Conservation (phyloP, 495 filamentous ascomycete genomes). For the Tuber microsphaerosporum region DNA sequence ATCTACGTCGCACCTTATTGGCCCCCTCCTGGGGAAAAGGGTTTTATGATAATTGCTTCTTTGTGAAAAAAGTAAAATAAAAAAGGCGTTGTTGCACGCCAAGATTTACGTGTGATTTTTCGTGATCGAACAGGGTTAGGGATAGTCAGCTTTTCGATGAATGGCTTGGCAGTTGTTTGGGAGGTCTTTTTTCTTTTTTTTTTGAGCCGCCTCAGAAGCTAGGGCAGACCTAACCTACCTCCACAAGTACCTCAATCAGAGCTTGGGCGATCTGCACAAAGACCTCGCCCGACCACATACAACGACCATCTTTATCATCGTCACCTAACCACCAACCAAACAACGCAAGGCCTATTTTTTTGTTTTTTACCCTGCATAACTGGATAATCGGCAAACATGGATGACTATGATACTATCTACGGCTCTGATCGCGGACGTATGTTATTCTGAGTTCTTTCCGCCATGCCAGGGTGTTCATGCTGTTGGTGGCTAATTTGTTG, state of each 20-base stretch:
- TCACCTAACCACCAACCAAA: constrained; percentile 1
- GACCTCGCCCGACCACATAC: background rate
- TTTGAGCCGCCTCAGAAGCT: background rate
- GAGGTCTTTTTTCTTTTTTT: background rate
- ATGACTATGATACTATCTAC: constrained; percentile 40
- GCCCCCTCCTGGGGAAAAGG: background rate
- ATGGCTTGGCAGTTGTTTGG: background rate
- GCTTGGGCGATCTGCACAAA: background rate
- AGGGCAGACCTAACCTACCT: background rate
- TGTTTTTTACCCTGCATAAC: background rate
- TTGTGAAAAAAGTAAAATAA: background rate
- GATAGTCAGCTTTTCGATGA: background rate
- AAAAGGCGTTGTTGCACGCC: background rate
- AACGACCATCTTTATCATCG: background rate
- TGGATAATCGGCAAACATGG: constrained; percentile 19
- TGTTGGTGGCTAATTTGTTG: background rate
- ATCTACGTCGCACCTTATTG: background rate
- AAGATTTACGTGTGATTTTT: background rate
- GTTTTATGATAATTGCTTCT: constrained; percentile 1
- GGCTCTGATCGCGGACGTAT: constrained; percentile 40
- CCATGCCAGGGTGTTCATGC: constrained; percentile 8
- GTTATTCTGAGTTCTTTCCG: constrained; percentile 11
- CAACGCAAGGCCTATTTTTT: background rate
- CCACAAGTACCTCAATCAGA: background rate
- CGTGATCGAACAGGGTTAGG: background rate